These are phyloP conservation scores for Micractinium sp. DNA, from an alignment of 139 green algal species.

Conservation along the genomic window DNA sequence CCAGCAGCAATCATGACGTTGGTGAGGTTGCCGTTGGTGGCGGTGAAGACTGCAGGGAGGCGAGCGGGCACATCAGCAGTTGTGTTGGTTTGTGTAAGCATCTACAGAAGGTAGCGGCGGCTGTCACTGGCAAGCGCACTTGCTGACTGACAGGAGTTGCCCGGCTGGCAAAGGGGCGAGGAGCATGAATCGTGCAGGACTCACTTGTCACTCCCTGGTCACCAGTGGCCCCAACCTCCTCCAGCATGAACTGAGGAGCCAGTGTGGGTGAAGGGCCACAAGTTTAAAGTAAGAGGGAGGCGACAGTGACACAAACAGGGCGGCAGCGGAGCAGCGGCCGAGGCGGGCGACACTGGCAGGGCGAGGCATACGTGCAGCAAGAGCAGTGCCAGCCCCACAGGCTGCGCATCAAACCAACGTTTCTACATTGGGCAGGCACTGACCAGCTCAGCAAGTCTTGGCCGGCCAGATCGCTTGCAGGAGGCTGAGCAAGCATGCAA, in stretches of 20 bases:
- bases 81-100: not conserved
- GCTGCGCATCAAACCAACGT: too few species aligned
- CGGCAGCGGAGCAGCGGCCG: too few species aligned
- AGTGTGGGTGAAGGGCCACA: not conserved
- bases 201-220: constrained; percentile 34
- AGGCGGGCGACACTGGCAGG: too few species aligned
- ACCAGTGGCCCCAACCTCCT: constrained; percentile 51
- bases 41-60: not conserved
- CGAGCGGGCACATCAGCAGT: not conserved
- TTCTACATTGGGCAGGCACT: too few species aligned
- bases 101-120: not conserved
- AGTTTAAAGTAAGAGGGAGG: not conserved
- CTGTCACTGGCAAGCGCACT: not conserved
- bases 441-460: too few species aligned
- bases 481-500: too few species aligned
- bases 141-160: too few species aligned
- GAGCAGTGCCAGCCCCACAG: too few species aligned
- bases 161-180: too few species aligned
- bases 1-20: constrained; percentile 10
- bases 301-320: not conserved
- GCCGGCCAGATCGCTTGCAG: too few species aligned
- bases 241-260: constrained; percentile 31
- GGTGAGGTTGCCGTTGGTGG: constrained; percentile 35
- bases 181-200: not conserved
- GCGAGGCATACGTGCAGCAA: too few species aligned